phyloP scores from a whole-genome alignment of 139 green algal genomes.

The Picochlorum sp. region DNA sequence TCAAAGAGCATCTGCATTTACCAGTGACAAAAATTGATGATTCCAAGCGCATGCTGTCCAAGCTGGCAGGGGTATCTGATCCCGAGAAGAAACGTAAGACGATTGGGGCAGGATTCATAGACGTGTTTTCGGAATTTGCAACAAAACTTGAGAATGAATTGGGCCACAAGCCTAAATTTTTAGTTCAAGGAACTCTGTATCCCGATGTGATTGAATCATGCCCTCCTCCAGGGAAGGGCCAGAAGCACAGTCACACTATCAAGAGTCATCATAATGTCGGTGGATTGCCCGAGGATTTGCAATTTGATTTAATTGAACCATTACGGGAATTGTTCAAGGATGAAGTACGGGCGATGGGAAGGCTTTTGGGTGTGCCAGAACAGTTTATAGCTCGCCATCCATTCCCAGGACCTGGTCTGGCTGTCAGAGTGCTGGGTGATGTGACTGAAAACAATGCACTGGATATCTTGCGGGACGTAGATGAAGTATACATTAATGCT shows the following conservation, averaged over 20 bases:
- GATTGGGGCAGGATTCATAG: slow-evolving; percentile 94
- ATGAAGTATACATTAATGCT: slow-evolving; percentile 94
- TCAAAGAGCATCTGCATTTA: slow-evolving; percentile 93
- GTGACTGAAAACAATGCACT: slow-evolving; percentile 54
- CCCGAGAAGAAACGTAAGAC: slow-evolving; percentile 95
- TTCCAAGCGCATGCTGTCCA: slow-evolving; percentile 34
- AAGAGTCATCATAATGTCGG: slow-evolving; percentile 99
- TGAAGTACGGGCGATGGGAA: slow-evolving; percentile 52
- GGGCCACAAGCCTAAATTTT: slow-evolving; percentile 65
- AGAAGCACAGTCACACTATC: slow-evolving; percentile 99
- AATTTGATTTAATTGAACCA: slow-evolving; percentile 96
- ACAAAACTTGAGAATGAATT: slow-evolving; percentile 58
- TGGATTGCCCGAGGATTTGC: slow-evolving; percentile 91
- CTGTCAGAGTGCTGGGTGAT: slow-evolving; percentile 91
- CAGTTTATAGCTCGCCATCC: slow-evolving; percentile 91
- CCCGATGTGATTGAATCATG: slow-evolving; percentile 98
- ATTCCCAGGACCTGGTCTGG: slow-evolving; percentile 94
- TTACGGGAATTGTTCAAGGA: slow-evolving; percentile 97
- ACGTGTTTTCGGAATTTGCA: slow-evolving; percentile 80
- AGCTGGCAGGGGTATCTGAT: slow-evolving; percentile 71
- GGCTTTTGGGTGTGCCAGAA: slow-evolving; percentile 53
- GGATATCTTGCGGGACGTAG: slow-evolving; percentile 55
- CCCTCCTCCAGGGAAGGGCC: slow-evolving; percentile 81
- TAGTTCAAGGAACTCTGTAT: slow-evolving; percentile 95
- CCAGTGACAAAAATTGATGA: slow-evolving; percentile 92